A percentile compares a stretch with the other conserved stretches of the same genome.
Evolutionary conservation across 169 alveolate species (phyloP).

Genomic region (Plasmodium reichenowi): DNA sequence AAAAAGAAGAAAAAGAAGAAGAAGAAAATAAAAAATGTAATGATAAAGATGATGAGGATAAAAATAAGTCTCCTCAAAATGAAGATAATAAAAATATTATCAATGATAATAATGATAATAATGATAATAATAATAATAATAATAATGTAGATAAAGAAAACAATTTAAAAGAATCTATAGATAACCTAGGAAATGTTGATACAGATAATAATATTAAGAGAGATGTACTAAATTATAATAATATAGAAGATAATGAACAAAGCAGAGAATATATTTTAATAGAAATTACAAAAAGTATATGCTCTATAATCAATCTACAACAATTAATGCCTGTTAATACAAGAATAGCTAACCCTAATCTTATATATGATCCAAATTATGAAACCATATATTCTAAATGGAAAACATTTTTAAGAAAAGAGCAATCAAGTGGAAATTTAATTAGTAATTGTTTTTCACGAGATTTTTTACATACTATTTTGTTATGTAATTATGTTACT

Average conservation of each 20-base stretch:
- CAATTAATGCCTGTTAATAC: slow-evolving; percentile 27
- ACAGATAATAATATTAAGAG: neutral
- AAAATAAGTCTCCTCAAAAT: neutral
- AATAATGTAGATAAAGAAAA: neutral
- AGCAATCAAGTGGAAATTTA: slow-evolving; percentile 70
- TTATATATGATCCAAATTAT: slow-evolving; percentile 63
- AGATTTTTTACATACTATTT: slow-evolving; percentile 38
- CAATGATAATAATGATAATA: neutral
- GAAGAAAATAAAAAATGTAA: neutral
- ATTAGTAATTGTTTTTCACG: slow-evolving; percentile 66
- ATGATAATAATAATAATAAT: neutral
- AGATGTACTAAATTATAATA: neutral
- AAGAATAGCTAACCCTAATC: slow-evolving; percentile 31
- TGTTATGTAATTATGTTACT: slow-evolving; percentile 52
- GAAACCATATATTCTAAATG: slow-evolving; percentile 54
- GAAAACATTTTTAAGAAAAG: slow-evolving; percentile 61
- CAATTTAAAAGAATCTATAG: neutral
- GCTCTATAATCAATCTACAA: slow-evolving; percentile 59
- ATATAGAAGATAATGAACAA: slow-evolving; percentile 4
- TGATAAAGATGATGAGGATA: neutral
- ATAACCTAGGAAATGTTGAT: neutral
- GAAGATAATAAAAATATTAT: neutral
- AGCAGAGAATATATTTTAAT: slow-evolving; percentile 21
- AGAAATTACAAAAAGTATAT: slow-evolving; percentile 64
- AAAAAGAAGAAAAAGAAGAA: neutral